These are phyloP conservation scores for Blastobotrys attinorum DNA, from an alignment of 805 yeast species.

Conservation along the genomic window DNA sequence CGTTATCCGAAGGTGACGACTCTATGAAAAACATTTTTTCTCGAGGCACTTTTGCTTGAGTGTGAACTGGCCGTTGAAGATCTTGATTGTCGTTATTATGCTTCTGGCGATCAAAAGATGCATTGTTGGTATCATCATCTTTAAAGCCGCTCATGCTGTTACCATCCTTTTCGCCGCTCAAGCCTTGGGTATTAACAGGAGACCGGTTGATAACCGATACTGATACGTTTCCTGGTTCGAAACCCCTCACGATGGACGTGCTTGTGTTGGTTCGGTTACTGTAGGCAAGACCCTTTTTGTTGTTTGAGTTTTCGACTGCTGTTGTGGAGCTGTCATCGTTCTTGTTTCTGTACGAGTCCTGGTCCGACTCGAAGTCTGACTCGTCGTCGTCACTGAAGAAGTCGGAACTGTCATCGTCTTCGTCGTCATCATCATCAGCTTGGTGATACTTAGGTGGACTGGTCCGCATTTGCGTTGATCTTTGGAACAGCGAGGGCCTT, in stretches of 20 bases:
- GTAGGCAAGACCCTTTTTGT: conserved; percentile 2
- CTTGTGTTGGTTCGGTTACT: conserved; percentile 25
- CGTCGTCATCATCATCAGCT: conserved; percentile 7
- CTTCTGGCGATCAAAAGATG: too few species aligned
- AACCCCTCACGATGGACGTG: conserved; percentile 31
- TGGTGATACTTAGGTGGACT: too few species aligned
- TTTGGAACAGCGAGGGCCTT: conserved; percentile 1
- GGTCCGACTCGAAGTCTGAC: conserved; percentile 1
- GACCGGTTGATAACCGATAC: conserved; percentile 24
- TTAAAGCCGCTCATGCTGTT: neutral
- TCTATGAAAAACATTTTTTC: conserved; percentile 34
- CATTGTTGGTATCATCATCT: neutral
- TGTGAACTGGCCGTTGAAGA: neutral
- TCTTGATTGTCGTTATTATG: too few species aligned
- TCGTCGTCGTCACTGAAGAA: conserved; percentile 7
- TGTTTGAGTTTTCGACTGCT: neutral
- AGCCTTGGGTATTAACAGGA: conserved; percentile 13
- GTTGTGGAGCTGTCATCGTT: conserved; percentile 7
- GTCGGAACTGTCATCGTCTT: neutral
- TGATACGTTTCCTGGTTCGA: conserved; percentile 31
- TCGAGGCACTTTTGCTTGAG: conserved; percentile 18
- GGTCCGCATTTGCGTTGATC: neutral
- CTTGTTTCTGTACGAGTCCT: neutral
- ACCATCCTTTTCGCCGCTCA: neutral
- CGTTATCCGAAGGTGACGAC: conserved; percentile 31